These are phyloP conservation scores for Nematocida ironsii DNA, from an alignment of 371 early-diverging fungal genomes.

Conservation along the genomic window DNA sequence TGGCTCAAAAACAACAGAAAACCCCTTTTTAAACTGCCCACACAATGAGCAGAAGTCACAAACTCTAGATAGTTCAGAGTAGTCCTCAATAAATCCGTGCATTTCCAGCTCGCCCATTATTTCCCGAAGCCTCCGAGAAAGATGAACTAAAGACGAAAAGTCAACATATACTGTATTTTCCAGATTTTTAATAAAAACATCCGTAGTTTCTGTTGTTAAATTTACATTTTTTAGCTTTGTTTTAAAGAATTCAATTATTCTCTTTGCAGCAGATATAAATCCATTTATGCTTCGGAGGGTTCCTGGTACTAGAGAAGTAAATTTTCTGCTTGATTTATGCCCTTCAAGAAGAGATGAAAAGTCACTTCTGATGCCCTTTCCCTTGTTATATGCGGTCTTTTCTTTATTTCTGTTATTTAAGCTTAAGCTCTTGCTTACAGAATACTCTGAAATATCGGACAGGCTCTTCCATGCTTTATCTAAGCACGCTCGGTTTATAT, in stretches of 20 bases:
- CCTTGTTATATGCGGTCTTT: neutral
- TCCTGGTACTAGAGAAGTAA: conserved; percentile 76
- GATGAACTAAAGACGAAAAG: conserved; percentile 62
- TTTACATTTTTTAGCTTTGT: conserved; percentile 91
- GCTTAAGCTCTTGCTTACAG: neutral
- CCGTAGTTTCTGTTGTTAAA: conserved; percentile 88
- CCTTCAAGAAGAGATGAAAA: conserved; percentile 4
- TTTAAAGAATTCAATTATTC: conserved; percentile 96
- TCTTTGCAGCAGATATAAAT: conserved; percentile 86
- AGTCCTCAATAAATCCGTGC: conserved; percentile 81
- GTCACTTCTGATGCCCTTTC: conserved; percentile 48
- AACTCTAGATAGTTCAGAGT: conserved; percentile 77
- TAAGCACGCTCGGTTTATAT: conserved; percentile 80
- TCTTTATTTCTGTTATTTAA: neutral
- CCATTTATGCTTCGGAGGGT: conserved; percentile 93
- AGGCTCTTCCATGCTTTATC: conserved; percentile 78
- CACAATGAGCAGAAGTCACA: conserved; percentile 90
- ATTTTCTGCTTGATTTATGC: conserved; percentile 18
- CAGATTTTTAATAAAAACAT: conserved; percentile 82
- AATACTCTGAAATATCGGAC: neutral
- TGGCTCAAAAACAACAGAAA: conserved; percentile 91
- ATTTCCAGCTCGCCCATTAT: conserved; percentile 71
- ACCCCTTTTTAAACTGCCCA: conserved; percentile 89
- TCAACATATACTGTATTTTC: conserved; percentile 73
- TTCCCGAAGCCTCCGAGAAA: conserved; percentile 79